phyloP scores from a whole-genome alignment of 31 red algal genomes.

The Pterothamnion heteromorphum region DNA sequence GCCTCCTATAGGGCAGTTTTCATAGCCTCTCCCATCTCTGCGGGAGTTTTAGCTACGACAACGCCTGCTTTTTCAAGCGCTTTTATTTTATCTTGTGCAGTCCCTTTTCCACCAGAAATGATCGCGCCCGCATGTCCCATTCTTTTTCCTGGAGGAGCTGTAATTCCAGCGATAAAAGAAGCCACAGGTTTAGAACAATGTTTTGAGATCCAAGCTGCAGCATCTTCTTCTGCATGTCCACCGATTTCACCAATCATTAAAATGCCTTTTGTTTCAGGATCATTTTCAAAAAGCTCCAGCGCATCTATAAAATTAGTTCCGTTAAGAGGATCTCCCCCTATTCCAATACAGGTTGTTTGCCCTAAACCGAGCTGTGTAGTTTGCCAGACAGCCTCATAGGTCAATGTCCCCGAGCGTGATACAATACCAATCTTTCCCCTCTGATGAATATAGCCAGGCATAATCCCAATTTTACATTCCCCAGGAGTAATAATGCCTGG shows the following conservation, averaged over 20 bases:
- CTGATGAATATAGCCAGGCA: constrained; percentile 84
- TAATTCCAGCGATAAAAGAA: constrained; percentile 88
- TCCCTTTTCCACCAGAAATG: constrained; percentile 94
- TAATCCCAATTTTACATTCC: constrained; percentile 97
- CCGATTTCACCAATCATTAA: constrained; percentile 99
- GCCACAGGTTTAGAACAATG: constrained; percentile 89
- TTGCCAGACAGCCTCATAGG: constrained; percentile 96
- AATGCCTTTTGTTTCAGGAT: constrained; percentile 86
- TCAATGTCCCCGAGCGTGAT: constrained; percentile 90
- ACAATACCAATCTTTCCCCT: constrained; percentile 85
- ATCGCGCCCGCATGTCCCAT: constrained; percentile 99
- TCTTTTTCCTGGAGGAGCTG: constrained; percentile 90
- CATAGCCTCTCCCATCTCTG: constrained; percentile 70
- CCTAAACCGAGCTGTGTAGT: constrained; percentile 79
- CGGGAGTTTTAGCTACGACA: constrained; percentile 70
- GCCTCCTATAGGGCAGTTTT: no score
- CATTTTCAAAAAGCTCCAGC: constrained; percentile 80
- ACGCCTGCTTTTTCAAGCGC: constrained; percentile 84
- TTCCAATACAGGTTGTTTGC: constrained; percentile 82
- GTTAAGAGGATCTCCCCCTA: constrained; percentile 98
- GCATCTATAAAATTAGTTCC: constrained; percentile 99
- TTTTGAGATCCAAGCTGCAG: constrained; percentile 70
- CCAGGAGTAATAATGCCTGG: constrained; percentile 95
- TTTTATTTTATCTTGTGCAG: constrained; percentile 83
- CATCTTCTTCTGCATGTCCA: constrained; percentile 90